Conservation (phyloP, 225 moss, liverwort and hornwort species). For the Polytrichum formosum region DNA sequence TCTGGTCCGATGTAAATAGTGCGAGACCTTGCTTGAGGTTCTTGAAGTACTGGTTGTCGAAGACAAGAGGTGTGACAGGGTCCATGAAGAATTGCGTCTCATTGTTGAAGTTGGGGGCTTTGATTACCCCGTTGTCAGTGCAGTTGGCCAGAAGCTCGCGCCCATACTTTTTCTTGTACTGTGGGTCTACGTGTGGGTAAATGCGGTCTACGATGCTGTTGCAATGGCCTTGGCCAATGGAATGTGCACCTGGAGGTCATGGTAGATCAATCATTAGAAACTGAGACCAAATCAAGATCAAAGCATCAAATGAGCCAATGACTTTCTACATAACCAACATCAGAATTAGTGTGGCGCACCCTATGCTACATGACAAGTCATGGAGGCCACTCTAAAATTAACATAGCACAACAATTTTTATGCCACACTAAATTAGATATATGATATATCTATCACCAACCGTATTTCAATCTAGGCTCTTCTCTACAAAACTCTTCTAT, state of each 20-base stretch:
- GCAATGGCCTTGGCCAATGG: conserved; percentile 42
- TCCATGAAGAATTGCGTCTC: conserved; percentile 8
- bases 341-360: no score
- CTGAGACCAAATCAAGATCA: no score
- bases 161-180: conserved; percentile 15
- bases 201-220: conserved; percentile 23
- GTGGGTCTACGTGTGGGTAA: conserved; percentile 19
- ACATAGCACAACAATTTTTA: no score
- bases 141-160: conserved; percentile 13
- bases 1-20: conserved; percentile 34
- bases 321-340: no score
- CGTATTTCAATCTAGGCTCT: no score
- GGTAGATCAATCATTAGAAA: neutral
- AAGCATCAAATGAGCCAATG: no score
- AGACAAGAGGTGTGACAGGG: conserved; percentile 7
- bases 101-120: neutral
- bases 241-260: conserved; percentile 28
- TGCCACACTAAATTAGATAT: no score
- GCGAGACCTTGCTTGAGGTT: conserved; percentile 27
- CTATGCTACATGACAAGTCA: no score
- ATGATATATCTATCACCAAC: no score
- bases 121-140: conserved; percentile 2
- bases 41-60: conserved; percentile 49
- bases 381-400: no score
- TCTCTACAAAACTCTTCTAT: no score